Conservation (phyloP, 2,329 filamentous ascomycete species). For the Xylaria polymorpha region DNA sequence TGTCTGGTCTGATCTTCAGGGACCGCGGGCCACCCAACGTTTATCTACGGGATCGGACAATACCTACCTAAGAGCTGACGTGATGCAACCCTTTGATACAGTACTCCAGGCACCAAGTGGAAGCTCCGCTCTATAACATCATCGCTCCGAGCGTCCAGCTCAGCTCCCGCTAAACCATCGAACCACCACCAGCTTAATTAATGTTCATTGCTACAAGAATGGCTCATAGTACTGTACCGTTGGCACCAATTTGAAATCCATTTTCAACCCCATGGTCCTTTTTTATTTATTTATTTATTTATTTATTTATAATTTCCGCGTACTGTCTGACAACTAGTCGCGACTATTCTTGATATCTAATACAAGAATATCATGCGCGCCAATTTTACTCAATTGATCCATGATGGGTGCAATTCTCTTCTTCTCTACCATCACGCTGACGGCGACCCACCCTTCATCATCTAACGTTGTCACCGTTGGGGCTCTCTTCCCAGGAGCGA, state of each 20-base stretch:
- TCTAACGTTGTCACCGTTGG: slow-evolving; percentile 92
- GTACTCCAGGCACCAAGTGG: background rate
- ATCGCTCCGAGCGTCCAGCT: slow-evolving; percentile 1
- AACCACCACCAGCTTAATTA: background rate
- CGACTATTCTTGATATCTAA: slow-evolving; percentile 81
- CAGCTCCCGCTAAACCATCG: background rate
- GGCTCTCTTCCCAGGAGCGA: slow-evolving; percentile 94
- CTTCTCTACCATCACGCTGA: slow-evolving; percentile 92
- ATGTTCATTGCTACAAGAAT: background rate
- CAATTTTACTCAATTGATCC: slow-evolving; percentile 81
- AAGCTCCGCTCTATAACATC: slow-evolving; percentile 26
- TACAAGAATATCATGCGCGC: slow-evolving; percentile 87
- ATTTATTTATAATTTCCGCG: background rate
- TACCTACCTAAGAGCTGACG: slow-evolving; percentile 8
- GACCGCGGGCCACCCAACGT: slow-evolving; percentile 7
- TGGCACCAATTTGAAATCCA: background rate
- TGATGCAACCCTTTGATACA: slow-evolving; percentile 20
- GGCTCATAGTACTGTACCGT: background rate
- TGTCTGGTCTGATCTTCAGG: slow-evolving; percentile 19
- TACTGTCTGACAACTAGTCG: slow-evolving; percentile 31
- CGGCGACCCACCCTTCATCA: slow-evolving; percentile 91
- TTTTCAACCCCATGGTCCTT: background rate
- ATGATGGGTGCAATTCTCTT: slow-evolving; percentile 86
- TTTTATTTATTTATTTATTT: no score
- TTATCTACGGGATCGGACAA: slow-evolving; percentile 10